These are phyloP conservation scores for Neurospora sublineolata DNA, from an alignment of 495 filamentous ascomycete genomes.

Conservation along the genomic window DNA sequence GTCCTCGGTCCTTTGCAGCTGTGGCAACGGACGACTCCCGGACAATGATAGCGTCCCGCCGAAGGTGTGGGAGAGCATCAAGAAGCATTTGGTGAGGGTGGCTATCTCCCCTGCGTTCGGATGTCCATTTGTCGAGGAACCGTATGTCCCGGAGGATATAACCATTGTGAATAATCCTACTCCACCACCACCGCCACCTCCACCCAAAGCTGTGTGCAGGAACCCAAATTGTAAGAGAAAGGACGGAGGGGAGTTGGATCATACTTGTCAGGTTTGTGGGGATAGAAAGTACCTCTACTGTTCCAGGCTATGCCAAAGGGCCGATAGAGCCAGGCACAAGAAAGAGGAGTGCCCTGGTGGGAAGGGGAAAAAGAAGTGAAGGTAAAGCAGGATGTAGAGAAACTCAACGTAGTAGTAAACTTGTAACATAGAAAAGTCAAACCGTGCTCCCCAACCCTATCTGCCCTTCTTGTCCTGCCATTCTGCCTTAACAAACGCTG, in stretches of 20 bases:
- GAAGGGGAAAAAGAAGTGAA: neutral
- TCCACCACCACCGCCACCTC: neutral
- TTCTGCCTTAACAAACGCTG: conserved; percentile 34
- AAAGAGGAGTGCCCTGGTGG: conserved; percentile 7
- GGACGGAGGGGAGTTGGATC: conserved; percentile 15
- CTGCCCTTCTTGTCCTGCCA: conserved; percentile 7
- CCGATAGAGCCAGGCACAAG: conserved; percentile 24
- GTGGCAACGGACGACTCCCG: conserved; percentile 23
- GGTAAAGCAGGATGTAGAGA: neutral
- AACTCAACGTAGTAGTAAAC: neutral
- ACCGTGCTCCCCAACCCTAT: neutral
- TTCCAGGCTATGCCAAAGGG: conserved; percentile 21
- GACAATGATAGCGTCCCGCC: conserved; percentile 12
- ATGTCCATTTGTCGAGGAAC: conserved; percentile 22
- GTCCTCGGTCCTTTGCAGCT: conserved; percentile 21
- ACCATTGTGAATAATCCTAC: neutral
- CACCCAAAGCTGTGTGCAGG: conserved; percentile 3
- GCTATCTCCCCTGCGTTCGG: conserved; percentile 28
- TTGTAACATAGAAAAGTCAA: neutral
- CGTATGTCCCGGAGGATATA: conserved; percentile 8
- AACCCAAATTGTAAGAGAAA: conserved; percentile 12
- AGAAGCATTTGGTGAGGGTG: conserved; percentile 17
- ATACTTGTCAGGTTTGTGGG: conserved; percentile 15
- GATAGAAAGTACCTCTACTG: conserved; percentile 14
- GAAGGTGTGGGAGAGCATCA: conserved; percentile 19